These are phyloP conservation scores for Triticum dicoccoides DNA, from an alignment of 176 grass and related monocot genomes.

Conservation along the genomic window DNA sequence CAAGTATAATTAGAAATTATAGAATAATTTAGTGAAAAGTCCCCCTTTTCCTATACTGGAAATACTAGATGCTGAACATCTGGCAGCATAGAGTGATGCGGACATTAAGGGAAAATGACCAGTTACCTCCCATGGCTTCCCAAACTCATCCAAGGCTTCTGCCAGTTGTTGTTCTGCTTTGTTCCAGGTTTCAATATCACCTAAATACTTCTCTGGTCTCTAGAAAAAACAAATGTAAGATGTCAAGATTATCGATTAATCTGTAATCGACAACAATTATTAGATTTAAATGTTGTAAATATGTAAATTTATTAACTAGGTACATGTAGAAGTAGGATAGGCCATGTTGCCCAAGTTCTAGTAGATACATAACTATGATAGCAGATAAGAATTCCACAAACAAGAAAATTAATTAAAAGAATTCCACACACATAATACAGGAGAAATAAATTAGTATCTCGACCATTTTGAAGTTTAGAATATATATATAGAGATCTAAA, in stretches of 20 bases:
- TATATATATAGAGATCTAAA: neutral
- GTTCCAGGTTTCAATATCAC: slow-evolving; percentile 94
- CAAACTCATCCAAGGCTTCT: slow-evolving; percentile 95
- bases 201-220: slow-evolving; percentile 96
- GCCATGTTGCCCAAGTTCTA: neutral
- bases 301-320: neutral
- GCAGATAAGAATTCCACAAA: no score
- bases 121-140: slow-evolving; percentile 86
- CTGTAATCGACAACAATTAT: neutral
- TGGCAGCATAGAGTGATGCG: neutral
- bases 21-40: neutral
- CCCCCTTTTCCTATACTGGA: neutral
- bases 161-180: slow-evolving; percentile 88
- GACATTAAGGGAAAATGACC: neutral
- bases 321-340: neutral
- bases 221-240: slow-evolving; percentile 15
- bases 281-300: neutral
- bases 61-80: neutral
- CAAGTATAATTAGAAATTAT: neutral
- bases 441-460: no score
- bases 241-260: neutral
- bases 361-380: no score
- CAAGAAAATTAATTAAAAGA: no score
- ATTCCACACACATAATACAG: no score
- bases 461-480: no score